These are phyloP conservation scores for Fusarium nodosum DNA, from an alignment of 2,329 filamentous ascomycete genomes.

Conservation along the genomic window DNA sequence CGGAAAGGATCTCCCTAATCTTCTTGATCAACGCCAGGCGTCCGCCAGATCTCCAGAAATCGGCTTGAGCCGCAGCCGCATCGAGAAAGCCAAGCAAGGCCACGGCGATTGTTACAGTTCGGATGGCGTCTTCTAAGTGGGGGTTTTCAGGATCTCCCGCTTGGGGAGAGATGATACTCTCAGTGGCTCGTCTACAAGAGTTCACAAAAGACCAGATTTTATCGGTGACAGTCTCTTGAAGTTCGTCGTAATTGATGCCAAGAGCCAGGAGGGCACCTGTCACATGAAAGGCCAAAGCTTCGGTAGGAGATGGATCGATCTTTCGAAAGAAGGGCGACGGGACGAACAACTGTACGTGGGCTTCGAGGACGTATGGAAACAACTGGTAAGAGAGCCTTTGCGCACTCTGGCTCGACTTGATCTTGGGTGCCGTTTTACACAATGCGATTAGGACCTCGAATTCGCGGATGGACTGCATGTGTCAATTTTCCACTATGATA, in stretches of 20 bases:
- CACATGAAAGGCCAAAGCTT: slow-evolving; percentile 83
- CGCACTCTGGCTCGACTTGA: slow-evolving; percentile 79
- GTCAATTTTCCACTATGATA: slow-evolving; percentile 35
- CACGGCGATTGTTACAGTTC: slow-evolving; percentile 81
- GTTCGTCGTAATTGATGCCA: slow-evolving; percentile 76
- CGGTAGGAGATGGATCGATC: slow-evolving; percentile 89
- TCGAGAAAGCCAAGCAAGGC: slow-evolving; percentile 93
- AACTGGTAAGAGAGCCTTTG: slow-evolving; percentile 84
- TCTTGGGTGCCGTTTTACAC: slow-evolving; percentile 86
- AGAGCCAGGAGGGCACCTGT: slow-evolving; percentile 85
- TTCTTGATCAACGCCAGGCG: slow-evolving; percentile 79
- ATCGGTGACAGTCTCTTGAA: slow-evolving; percentile 75
- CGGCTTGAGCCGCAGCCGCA: slow-evolving; percentile 80
- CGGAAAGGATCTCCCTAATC: slow-evolving; percentile 81
- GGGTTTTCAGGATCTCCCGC: slow-evolving; percentile 69
- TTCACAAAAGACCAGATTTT: slow-evolving; percentile 80
- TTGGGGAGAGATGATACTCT: slow-evolving; percentile 66
- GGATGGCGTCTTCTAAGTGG: slow-evolving; percentile 74
- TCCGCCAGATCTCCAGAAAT: slow-evolving; percentile 84
- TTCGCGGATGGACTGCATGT: slow-evolving; percentile 81
- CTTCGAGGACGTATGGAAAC: slow-evolving; percentile 86
- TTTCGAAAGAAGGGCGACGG: slow-evolving; percentile 85
- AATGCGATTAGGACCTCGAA: slow-evolving; percentile 92
- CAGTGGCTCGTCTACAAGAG: slow-evolving; percentile 75
- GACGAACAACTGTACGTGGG: slow-evolving; percentile 81